Conservation (phyloP, 2,329 filamentous ascomycete genomes). For the Fusarium veterinarium region DNA sequence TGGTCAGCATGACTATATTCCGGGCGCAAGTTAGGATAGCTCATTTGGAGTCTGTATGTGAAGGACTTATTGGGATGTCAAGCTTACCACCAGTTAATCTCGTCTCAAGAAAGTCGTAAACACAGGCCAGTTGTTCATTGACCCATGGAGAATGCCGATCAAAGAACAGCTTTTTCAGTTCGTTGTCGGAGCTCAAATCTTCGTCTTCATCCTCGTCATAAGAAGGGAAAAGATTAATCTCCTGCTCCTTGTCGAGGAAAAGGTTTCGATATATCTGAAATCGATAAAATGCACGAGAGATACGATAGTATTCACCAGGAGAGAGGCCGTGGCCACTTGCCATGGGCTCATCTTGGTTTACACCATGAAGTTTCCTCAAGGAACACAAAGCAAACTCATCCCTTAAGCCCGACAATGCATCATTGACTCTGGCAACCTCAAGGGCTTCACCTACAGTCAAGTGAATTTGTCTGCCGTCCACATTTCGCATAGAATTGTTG, state of each 20-base stretch:
- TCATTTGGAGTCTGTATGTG: neutral
- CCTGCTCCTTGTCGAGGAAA: slow-evolving; percentile 22
- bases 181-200: neutral
- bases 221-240: neutral
- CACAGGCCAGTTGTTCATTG: slow-evolving; percentile 39
- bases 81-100: slow-evolving; percentile 34
- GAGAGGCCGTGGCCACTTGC: slow-evolving; percentile 5
- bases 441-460: slow-evolving; percentile 31
- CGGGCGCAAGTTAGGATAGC: slow-evolving; percentile 9
- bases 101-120: slow-evolving; percentile 38
- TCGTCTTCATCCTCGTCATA: neutral
- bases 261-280: slow-evolving; percentile 41
- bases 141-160: slow-evolving; percentile 37
- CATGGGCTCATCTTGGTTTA: slow-evolving; percentile 12
- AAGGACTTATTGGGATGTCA: neutral
- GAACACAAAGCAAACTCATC: slow-evolving; percentile 18
- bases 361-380: slow-evolving; percentile 30
- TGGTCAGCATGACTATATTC: slow-evolving; percentile 36
- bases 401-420: slow-evolving; percentile 15
- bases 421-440: slow-evolving; percentile 26
- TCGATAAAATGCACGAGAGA: slow-evolving; percentile 37
- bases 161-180: slow-evolving; percentile 39
- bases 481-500: slow-evolving; percentile 11
- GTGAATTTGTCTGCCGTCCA: slow-evolving; percentile 8
- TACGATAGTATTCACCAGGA: slow-evolving; percentile 20